Conservation (phyloP, 306 rosid genomes). For the Malus fusca region DNA sequence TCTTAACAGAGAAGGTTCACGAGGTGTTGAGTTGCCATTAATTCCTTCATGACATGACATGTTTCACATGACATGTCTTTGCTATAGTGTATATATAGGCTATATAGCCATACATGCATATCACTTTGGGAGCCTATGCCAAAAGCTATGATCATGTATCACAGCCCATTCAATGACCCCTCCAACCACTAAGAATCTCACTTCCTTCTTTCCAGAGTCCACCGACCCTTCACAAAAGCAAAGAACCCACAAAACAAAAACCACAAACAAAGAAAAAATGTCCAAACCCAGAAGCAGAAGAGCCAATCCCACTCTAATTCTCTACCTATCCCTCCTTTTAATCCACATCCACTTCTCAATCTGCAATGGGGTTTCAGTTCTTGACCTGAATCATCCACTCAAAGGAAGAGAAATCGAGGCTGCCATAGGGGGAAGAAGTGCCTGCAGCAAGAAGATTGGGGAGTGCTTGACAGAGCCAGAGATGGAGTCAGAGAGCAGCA, state of each 20-base stretch:
- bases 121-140: neutral
- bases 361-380: constrained; percentile 36
- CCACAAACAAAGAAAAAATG: constrained; percentile 25
- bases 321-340: constrained; percentile 32
- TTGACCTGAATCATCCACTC: constrained; percentile 46
- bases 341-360: constrained; percentile 35
- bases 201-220: constrained; percentile 8
- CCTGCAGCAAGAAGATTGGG: constrained; percentile 42
- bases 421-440: constrained; percentile 38
- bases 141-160: neutral
- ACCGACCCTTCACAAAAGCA: neutral
- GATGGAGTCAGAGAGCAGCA: constrained; percentile 59
- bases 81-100: too few relatives aligned
- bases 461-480: constrained; percentile 48
- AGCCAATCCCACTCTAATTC: constrained; percentile 19
- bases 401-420: constrained; percentile 26
- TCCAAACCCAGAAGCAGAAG: constrained; percentile 31
- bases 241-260: constrained; percentile 4
- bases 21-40: neutral
- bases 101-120: neutral
- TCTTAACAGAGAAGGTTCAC: neutral
- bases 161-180: constrained; percentile 23
- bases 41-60: neutral
- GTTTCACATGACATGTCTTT: neutral
- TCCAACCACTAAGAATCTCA: constrained; percentile 33